Evolutionary conservation across 2,329 filamentous ascomycete species (phyloP).

Genomic region (Fusarium hainanense): DNA sequence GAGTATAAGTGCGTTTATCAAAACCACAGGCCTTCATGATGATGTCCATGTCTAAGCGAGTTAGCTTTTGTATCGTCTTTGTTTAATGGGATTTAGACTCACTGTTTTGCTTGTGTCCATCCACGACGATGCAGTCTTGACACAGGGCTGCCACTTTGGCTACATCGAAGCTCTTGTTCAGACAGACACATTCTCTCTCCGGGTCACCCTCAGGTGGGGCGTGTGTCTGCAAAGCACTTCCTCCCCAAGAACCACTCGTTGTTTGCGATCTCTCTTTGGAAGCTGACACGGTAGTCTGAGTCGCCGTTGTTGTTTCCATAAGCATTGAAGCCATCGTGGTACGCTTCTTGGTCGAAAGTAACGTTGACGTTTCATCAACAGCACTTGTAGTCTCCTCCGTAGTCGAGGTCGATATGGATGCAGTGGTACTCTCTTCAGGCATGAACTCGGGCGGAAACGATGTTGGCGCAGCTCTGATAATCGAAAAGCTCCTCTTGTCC

Average conservation of each 20-base stretch:
- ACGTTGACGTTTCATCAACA: constrained; percentile 6
- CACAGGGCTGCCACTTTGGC: constrained; percentile 53
- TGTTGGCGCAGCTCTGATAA: constrained; percentile 49
- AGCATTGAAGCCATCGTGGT: constrained; percentile 13
- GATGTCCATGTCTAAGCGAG: constrained; percentile 49
- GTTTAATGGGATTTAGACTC: constrained; percentile 15
- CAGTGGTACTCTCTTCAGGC: constrained; percentile 15
- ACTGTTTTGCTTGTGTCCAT: constrained; percentile 50
- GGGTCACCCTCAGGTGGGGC: constrained; percentile 38
- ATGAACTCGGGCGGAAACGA: constrained; percentile 42
- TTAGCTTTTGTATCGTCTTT: not conserved
- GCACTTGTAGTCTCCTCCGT: constrained; percentile 11
- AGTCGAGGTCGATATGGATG: constrained; percentile 19
- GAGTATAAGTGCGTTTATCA: constrained; percentile 44
- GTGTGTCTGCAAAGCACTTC: constrained; percentile 23
- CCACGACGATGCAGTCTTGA: constrained; percentile 52
- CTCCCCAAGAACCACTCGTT: constrained; percentile 16
- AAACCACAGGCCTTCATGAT: constrained; percentile 54
- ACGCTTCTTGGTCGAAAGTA: not conserved
- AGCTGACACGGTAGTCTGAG: constrained; percentile 15
- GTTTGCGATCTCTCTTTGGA: not conserved
- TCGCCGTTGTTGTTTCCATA: constrained; percentile 11
- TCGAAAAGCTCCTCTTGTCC: constrained; percentile 45
- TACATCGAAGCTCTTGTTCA: constrained; percentile 56
- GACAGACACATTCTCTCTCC: constrained; percentile 53